These are phyloP conservation scores for Cronartium quercuum DNA, from an alignment of 1,284 basidiomycete genomes.

Conservation along the genomic window DNA sequence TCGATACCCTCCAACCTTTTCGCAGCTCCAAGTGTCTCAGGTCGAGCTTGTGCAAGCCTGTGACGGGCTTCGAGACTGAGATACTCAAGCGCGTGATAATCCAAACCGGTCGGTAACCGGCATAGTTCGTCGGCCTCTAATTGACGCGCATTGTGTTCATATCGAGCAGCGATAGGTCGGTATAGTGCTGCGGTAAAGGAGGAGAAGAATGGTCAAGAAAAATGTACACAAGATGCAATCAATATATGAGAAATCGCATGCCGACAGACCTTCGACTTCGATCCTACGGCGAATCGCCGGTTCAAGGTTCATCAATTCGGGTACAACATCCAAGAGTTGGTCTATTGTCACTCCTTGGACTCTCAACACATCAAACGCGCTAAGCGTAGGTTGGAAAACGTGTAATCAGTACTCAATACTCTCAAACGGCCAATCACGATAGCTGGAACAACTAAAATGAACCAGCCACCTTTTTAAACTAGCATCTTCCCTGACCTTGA, in stretches of 20 bases:
- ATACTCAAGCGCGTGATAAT: conserved; percentile 43
- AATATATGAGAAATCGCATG: not conserved
- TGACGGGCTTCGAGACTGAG: conserved; percentile 46
- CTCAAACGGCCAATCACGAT: no score
- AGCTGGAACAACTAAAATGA: no score
- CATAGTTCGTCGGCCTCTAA: conserved; percentile 44
- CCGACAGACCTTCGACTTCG: conserved; percentile 60
- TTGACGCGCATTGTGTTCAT: conserved; percentile 43
- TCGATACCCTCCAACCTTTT: conserved; percentile 26
- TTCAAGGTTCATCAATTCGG: conserved; percentile 57
- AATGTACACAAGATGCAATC: not conserved
- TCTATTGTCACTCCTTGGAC: conserved; percentile 58
- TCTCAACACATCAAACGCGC: conserved; percentile 69
- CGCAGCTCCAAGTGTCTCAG: conserved; percentile 41
- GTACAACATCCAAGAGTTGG: conserved; percentile 56
- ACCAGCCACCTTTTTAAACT: conserved; percentile 43
- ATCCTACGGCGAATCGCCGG: conserved; percentile 59
- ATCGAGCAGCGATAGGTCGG: conserved; percentile 43
- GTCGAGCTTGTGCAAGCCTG: conserved; percentile 42
- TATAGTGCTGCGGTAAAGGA: conserved; percentile 39
- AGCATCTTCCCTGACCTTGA: conserved; percentile 48
- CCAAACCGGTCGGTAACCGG: conserved; percentile 42
- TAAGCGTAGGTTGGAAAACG: conserved; percentile 44
- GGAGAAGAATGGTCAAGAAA: not conserved
- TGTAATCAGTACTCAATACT: not conserved